Evolutionary conservation across 129 eudicot genomes (phyloP), one percentile per base, ranked within the genome.

Genomic region (Deinandra increscens): DNA sequence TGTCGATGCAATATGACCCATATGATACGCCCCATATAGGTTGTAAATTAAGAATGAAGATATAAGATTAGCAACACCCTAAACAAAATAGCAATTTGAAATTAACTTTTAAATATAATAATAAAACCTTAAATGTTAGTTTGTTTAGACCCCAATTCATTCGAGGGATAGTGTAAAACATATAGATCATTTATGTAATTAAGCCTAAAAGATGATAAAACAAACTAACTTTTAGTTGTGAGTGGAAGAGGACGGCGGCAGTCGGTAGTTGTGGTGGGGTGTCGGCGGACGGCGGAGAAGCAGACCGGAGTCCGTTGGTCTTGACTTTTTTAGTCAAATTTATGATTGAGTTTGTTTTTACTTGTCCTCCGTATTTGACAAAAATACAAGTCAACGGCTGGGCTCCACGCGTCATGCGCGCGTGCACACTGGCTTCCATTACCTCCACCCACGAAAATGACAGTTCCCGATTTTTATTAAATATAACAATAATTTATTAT

Each of bases 351-450:
- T 31, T 38, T 50, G 19, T 50, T 37, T 20, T 62, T 36, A 0
- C 14, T 33, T 61, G 50, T 68, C 34, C 70, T 60, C 70, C 75
- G 81, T 69, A 49, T 77, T 77, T 77, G 81, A 77, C 60, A 26
- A 50, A 69, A 48, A 26, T 23, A 49, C 0, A 29, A 69, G 81
- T 77, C 81, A 77, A 77, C 81, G 60, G 7, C 17, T 61, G 66
- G 80, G 81, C 29, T 69, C 79, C 70, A 68, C 70, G 37, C 64
- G 75, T 76, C 20, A 48, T 60, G 46, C 56, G 71, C 76, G 70
- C 38, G 81, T 60, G 70, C 75, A 15, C 54, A 23, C 3, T 12
- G 70, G 80, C 56, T 20, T 74, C 76, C 75, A 68, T 10, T 20
- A 55, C 38, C n/a, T 46, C 20, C 22, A 46, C 54, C 26, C 26